Base-by-base conservation (phyloP, 768 basidiomycete species). In the Suillus fuscotomentosus region DNA sequence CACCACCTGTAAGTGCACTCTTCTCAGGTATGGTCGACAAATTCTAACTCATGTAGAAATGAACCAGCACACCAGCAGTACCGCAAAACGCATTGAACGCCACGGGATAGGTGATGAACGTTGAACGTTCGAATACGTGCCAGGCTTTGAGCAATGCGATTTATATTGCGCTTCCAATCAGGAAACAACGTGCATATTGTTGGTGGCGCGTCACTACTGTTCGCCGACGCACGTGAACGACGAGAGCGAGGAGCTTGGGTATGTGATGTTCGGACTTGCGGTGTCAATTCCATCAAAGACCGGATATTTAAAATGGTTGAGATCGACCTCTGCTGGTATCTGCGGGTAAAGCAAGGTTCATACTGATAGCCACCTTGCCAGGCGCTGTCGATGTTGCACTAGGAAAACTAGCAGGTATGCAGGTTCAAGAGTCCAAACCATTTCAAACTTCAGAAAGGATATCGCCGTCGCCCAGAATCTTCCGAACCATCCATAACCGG, bases 131-230 rank as follows among this genome's bases (percentile, higher is more conserved):
- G 24, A 24, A 24, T 24, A 81, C 79, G 34, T 76, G 71, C 76
- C 80, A 81, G 51, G 67, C 65, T 59, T 82, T 79, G 70, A 73
- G 75, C 9, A 78, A 79, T 9, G 81, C 80, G 71, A 81, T 81
- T 66, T 81, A 73, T 3, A 81, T 79, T 63, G 62, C 13, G 36
- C 65, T 62, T 65, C 27, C 15, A 51, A 9, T 27, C 3, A 51
- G 7, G 17, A 4, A 27, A 17, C 7, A 27, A 17, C 24, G 15
- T 4, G 15, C 27, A 51, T 9, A 1, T 9, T 9, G 15, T 27
- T 27, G 50, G 27, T 51, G 24, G 8, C 24, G 15, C 14, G 15
- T 51, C 15, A 27, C 24, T 17, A 27, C 4, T 51, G 15, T 27
- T 4, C 8, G 8, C 27, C 3, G 3, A 27, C 48, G 7, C 48